phyloP scores from a whole-genome alignment of 108 stramenopile species.

The Hondaea fermentalgiana region DNA sequence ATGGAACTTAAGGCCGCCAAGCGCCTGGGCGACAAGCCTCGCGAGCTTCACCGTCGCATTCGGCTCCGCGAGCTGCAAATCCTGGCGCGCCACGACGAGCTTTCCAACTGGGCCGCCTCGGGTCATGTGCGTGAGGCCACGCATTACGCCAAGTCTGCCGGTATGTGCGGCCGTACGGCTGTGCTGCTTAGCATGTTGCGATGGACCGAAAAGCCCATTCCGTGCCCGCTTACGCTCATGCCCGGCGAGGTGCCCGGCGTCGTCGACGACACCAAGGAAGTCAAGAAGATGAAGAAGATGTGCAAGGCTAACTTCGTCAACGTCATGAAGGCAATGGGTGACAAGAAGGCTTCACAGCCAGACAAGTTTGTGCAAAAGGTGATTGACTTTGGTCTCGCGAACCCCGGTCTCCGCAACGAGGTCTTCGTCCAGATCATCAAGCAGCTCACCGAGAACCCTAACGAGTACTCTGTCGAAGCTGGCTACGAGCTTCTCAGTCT shows the following conservation, averaged over 20 bases:
- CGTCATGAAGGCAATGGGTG: not conserved
- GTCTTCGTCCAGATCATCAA: conserved; percentile 52
- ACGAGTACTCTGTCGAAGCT: conserved; percentile 20
- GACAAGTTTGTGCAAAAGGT: not conserved
- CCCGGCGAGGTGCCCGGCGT: not conserved
- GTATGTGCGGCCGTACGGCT: not conserved
- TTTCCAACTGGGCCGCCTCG: not conserved
- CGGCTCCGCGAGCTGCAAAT: not conserved
- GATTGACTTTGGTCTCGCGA: not conserved
- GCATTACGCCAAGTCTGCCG: not conserved
- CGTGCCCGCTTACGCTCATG: not conserved
- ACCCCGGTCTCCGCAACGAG: conserved; percentile 34
- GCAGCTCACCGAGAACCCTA: conserved; percentile 48
- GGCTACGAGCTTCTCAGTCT: conserved; percentile 48
- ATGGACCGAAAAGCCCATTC: conserved; percentile 19
- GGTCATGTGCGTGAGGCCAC: not conserved
- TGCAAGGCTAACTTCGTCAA: not conserved
- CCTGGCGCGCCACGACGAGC: not conserved
- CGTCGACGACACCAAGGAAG: not conserved
- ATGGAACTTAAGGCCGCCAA: conserved; percentile 4
- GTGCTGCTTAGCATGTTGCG: not conserved
- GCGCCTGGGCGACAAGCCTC: not conserved
- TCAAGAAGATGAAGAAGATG: not conserved
- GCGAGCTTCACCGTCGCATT: conserved; percentile 10
- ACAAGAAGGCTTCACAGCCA: not conserved